phyloP scores from a whole-genome alignment of 768 basidiomycete species.

The Russula brevipes region DNA sequence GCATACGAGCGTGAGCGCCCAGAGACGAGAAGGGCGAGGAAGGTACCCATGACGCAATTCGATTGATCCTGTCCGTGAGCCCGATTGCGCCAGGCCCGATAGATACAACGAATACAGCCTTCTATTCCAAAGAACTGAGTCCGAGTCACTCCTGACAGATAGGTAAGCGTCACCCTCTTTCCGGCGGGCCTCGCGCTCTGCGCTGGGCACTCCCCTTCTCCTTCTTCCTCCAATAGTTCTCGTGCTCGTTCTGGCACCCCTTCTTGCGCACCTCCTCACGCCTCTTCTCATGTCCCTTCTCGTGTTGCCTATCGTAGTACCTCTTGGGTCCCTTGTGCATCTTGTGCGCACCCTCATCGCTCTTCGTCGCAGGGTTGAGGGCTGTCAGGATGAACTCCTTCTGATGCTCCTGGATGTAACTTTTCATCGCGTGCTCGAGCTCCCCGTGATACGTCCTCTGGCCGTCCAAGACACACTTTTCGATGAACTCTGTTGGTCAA shows the following conservation, averaged over 20 bases:
- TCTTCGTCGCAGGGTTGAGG: slow-evolving; percentile 48
- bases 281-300: slow-evolving; percentile 38
- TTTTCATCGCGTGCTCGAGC: slow-evolving; percentile 77
- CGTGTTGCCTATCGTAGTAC: too few species aligned
- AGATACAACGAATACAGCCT: slow-evolving; percentile 77
- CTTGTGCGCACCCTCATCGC: slow-evolving; percentile 40
- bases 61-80: slow-evolving; percentile 75
- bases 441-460: slow-evolving; percentile 84
- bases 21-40: slow-evolving; percentile 70
- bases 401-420: slow-evolving; percentile 84
- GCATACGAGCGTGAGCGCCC: slow-evolving; percentile 52
- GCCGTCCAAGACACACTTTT: slow-evolving; percentile 84
- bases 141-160: too few species aligned
- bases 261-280: slow-evolving; percentile 32
- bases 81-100: slow-evolving; percentile 72
- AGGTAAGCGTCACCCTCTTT: too few species aligned
- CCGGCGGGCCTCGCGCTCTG: too few species aligned
- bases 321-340: too few species aligned
- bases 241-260: slow-evolving; percentile 57
- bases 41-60: slow-evolving; percentile 63
- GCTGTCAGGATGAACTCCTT: slow-evolving; percentile 87
- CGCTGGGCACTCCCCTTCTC: too few species aligned
- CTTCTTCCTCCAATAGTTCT: too few species aligned
- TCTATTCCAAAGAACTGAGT: too few species aligned
- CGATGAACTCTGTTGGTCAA: slow-evolving; percentile 74